Base-by-base conservation (phyloP, 305 asterid genomes). In the Solanum hybrid region DNA sequence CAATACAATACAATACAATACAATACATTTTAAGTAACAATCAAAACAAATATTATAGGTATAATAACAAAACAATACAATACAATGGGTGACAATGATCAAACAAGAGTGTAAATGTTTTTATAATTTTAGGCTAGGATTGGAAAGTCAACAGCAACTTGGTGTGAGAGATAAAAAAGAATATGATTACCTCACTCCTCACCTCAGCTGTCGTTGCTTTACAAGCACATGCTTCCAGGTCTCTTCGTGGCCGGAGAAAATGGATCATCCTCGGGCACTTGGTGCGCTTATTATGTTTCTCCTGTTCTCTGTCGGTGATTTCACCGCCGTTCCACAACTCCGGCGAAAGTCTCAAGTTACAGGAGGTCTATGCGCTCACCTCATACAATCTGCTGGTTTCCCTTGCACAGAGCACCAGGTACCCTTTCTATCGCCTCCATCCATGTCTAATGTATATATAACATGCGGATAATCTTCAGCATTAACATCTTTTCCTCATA, bases 391-490 rank as follows among this genome's bases (percentile, higher is more conserved):
- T 86, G 75, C 91, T 79, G 99, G 99, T 85, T 96, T 92, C 93
- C 97, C 97, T 82, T 97, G 99, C 97, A 84, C 94, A 29, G 99
- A 97, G 82, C 97, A 97, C 94, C 90, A 87, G 20, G 99, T 97
- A 94, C 64, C 92, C 87, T 36, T 87, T 90, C 28, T 87, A 89
- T 36, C 67, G 1, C 28, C 40, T 35, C 37, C 37, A 85, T 29
- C 40, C 83, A 24, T 84, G 14, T 69, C 33, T 24, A 69, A n/a
- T 69, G 13, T 40, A 35, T 81, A 61, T 42, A 61, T 40, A 31
- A 11, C 16, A 9, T 82, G 80, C 20, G 74, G 42, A 39, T 91
- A 46, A 42, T 37, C 29, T 69, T 37, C 29, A 20, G 26, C 5
- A 31, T 33, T 87, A 71, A 16, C 75, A 34, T 69, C 29, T 26